Base-by-base conservation (phyloP, 1,139 yeast genomes). In the Yamadazyma songkhlaensis region DNA sequence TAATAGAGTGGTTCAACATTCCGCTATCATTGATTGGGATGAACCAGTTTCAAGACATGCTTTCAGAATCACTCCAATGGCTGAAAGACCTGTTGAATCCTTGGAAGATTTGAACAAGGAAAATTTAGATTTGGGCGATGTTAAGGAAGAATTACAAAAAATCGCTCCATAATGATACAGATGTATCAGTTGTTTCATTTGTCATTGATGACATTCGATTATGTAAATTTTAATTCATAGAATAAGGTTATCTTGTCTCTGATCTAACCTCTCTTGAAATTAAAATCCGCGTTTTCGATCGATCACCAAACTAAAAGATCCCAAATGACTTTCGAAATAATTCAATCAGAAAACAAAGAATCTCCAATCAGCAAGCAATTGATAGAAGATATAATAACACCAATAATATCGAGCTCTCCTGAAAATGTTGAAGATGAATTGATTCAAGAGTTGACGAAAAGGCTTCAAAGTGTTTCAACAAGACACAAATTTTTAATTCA, bases 61-160 rank as follows among this genome's bases (percentile, higher is more conserved):
- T 3, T 77, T 80, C 49, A 70, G 90, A 55, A 75, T 82, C 42
- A 81, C 89, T 4, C 78, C 84, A 7, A 74, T 74, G 48, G 89
- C 81, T 13, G 86, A 70, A 54, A 58, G 64, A 47, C 73, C 62
- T 35, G 65, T 60, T 9, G 60, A 50, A 35, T 58, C 60, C 44
- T 58, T 65, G 43, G 52, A 57, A 33, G 65, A 65, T 41, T 59
- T 61, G 42, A 61, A 61, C 39, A 55, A 54, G 27, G 45, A 44
- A 30, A 50, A 47, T 26, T 37, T 38, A 17, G 42, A 45, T 29
- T 57, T 64, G 22, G 71, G 72, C 25, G 72, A 66, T 42, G 60
- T 66, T 17, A 60, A 53, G 9, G 64, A 54, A 23, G 70, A 69
- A 11, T 62, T 66, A 46, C 47, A 53, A 17, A 39, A 30, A 28